Percentiles rank a stretch among this genome's conserved stretches.
Evolutionary conservation across 495 filamentous ascomycete genomes (phyloP).

Genomic region (Penicillium goetzii): DNA sequence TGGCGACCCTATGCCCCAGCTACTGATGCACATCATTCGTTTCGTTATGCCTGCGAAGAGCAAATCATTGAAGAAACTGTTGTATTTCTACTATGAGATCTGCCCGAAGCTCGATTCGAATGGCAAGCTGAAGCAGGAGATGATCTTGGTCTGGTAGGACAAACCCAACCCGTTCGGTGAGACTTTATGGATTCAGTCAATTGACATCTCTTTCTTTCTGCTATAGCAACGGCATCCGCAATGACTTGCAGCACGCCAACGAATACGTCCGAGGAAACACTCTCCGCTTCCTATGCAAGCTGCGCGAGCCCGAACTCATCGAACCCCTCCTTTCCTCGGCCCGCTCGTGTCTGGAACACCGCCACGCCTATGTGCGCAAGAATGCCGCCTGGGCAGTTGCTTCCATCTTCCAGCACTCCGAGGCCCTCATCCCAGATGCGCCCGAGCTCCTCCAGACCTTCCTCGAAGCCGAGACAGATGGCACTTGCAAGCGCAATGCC

Average conservation of each 20-base stretch:
- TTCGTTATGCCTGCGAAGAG: conserved; percentile 98
- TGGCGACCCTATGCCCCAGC: conserved; percentile 90
- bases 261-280: conserved; percentile 98
- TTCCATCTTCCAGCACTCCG: conserved; percentile 90
- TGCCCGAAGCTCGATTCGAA: conserved; percentile 90
- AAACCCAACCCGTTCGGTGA: not conserved
- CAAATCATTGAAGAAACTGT: conserved; percentile 95
- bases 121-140: conserved; percentile 98
- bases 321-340: conserved; percentile 93
- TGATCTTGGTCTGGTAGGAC: conserved; percentile 94
- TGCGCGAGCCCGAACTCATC: conserved; percentile 92
- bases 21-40: conserved; percentile 99
- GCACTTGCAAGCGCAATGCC: conserved; percentile 97
- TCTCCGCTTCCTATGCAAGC: conserved; percentile 93
- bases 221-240: conserved; percentile 90
- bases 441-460: conserved; percentile 90
- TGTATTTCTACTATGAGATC: conserved; percentile 99
- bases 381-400: conserved; percentile 94
- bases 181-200: not conserved
- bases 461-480: conserved; percentile 88
- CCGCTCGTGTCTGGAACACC: conserved; percentile 88
- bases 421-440: conserved; percentile 91
- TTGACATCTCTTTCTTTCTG: conserved; percentile 27
- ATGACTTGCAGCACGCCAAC: conserved; percentile 96
- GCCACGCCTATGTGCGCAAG: conserved; percentile 97